These are phyloP conservation scores for Clitopilus hobsonii DNA, from an alignment of 768 basidiomycete species.

Conservation along the genomic window DNA sequence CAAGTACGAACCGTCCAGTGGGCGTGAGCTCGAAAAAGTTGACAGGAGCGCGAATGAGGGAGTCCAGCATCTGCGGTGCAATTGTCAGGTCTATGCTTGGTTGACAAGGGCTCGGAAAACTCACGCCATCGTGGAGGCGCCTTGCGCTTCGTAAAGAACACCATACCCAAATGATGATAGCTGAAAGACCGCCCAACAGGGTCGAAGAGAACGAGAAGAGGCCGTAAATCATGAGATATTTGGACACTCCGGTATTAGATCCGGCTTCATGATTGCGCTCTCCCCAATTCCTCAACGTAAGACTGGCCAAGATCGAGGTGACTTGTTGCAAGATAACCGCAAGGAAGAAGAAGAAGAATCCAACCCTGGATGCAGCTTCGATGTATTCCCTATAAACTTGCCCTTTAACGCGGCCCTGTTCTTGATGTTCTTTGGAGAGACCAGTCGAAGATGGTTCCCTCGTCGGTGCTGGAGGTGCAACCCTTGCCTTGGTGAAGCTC, in stretches of 20 bases:
- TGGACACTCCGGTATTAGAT: conserved; percentile 49
- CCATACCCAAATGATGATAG: conserved; percentile 70
- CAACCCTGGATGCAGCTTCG: conserved; percentile 68
- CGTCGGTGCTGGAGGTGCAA: conserved; percentile 36
- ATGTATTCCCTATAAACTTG: conserved; percentile 78
- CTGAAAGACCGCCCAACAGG: conserved; percentile 47
- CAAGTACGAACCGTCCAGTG: conserved; percentile 55
- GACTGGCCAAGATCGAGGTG: conserved; percentile 52
- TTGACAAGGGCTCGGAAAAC: conserved; percentile 19
- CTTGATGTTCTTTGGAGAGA: conserved; percentile 64
- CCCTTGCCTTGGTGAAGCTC: conserved; percentile 54
- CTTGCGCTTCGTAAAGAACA: conserved; percentile 73
- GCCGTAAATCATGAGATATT: conserved; percentile 65
- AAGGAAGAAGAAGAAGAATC: conserved; percentile 62
- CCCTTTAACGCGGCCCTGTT: conserved; percentile 76
- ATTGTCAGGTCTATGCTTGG: neutral
- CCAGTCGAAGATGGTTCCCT: conserved; percentile 39
- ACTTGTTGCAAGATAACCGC: conserved; percentile 54
- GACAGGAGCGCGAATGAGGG: conserved; percentile 79
- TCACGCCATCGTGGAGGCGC: conserved; percentile 70
- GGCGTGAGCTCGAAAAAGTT: conserved; percentile 91
- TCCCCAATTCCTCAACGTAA: conserved; percentile 77
- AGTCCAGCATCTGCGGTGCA: conserved; percentile 58
- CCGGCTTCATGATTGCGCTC: conserved; percentile 67
- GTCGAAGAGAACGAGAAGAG: conserved; percentile 57